phyloP scores from a whole-genome alignment of 768 basidiomycete genomes.

The Coprinopsis strossmayeri region DNA sequence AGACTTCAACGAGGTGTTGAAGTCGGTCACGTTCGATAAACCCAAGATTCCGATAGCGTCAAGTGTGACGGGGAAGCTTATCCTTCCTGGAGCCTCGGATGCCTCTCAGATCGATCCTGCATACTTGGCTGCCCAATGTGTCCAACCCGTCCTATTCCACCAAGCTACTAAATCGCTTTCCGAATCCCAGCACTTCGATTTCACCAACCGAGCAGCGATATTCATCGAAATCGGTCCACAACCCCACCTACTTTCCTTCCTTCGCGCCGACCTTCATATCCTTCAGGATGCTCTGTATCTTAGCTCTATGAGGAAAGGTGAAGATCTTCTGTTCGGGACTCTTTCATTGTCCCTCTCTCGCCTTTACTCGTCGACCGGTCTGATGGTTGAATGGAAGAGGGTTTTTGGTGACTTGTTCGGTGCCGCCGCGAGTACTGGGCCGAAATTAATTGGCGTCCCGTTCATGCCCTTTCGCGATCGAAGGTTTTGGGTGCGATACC shows the following conservation, averaged over 20 bases:
- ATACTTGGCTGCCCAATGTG: conserved; percentile 40
- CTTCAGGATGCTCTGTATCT: conserved; percentile 32
- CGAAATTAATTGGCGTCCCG: conserved; percentile 54
- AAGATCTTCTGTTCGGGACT: conserved; percentile 33
- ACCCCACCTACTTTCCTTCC: conserved; percentile 47
- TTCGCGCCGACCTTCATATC: conserved; percentile 34
- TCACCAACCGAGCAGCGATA: conserved; percentile 23
- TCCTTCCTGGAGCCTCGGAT: conserved; percentile 52
- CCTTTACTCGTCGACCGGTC: conserved; percentile 38
- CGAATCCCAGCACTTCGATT: conserved; percentile 17
- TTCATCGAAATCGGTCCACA: conserved; percentile 73
- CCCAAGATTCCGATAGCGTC: conserved; percentile 60
- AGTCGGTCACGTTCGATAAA: conserved; percentile 29
- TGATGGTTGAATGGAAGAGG: conserved; percentile 46
- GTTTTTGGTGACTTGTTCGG: conserved; percentile 43
- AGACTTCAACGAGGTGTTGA: conserved; percentile 38
- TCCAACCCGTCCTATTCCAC: conserved; percentile 50
- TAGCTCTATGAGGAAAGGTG: conserved; percentile 41
- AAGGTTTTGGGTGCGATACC: conserved; percentile 10
- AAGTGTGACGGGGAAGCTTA: conserved; percentile 47
- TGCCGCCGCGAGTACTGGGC: conserved; percentile 28
- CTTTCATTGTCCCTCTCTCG: conserved; percentile 39
- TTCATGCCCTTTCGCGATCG: conserved; percentile 51
- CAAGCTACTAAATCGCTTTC: conserved; percentile 39
- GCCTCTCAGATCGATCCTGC: conserved; percentile 39